These are phyloP conservation scores for Botryosphaeria dothidea DNA, from an alignment of 2,329 filamentous ascomycete genomes.

Conservation along the genomic window DNA sequence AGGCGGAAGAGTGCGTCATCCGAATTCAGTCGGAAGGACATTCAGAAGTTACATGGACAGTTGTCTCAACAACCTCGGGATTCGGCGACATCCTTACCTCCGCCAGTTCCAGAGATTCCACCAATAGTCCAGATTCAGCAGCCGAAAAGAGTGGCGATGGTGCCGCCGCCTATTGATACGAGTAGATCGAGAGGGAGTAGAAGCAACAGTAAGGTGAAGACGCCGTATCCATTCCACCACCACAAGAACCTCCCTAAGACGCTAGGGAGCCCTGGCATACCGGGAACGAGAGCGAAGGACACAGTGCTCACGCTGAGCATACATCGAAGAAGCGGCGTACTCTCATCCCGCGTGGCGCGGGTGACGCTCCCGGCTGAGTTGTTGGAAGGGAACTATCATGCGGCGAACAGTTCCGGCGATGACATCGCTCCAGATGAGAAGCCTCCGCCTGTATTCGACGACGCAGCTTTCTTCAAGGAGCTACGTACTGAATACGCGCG, in stretches of 20 bases:
- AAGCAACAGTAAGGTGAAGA: slow-evolving; percentile 1
- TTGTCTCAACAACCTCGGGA: neutral
- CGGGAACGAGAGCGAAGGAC: neutral
- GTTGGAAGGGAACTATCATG: neutral
- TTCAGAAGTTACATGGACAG: neutral
- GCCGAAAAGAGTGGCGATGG: slow-evolving; percentile 6
- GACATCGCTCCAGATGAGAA: neutral
- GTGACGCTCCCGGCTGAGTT: slow-evolving; percentile 11
- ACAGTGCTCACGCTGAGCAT: slow-evolving; percentile 6
- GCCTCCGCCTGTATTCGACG: slow-evolving; percentile 1
- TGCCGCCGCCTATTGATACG: slow-evolving; percentile 15
- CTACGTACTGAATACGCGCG: slow-evolving; percentile 15
- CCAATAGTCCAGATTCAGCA: neutral
- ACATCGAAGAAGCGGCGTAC: neutral
- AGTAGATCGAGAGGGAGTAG: neutral
- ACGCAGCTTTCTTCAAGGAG: slow-evolving; percentile 9
- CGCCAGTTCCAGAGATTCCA: neutral
- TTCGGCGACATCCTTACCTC: neutral
- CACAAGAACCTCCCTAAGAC: slow-evolving; percentile 9
- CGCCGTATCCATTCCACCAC: slow-evolving; percentile 15
- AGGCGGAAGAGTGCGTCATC: slow-evolving; percentile 10
- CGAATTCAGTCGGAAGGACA: neutral
- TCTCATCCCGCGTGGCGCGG: slow-evolving; percentile 10
- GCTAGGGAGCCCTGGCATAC: neutral
- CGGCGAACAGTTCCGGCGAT: neutral